A percentile compares a stretch with the other conserved stretches of the same genome.
Conservation (phyloP, 495 filamentous ascomycete species). For the Hypoxylon trugodes region DNA sequence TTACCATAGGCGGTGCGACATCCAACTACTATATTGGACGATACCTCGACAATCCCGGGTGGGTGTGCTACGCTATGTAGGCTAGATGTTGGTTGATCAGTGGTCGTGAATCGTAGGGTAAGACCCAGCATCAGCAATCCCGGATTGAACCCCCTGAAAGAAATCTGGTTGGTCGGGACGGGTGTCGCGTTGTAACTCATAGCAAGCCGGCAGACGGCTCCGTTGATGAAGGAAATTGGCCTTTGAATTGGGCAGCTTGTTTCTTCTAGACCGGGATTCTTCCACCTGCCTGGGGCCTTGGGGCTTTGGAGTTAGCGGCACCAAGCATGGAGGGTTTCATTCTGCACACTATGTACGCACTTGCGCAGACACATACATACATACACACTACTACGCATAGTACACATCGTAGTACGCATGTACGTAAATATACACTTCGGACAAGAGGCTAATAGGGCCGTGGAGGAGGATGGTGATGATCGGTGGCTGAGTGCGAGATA, state of each 20-base stretch:
- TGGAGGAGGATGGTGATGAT: constrained; percentile 27
- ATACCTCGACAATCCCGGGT: constrained; percentile 28
- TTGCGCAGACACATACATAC: neutral
- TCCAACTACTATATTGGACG: constrained; percentile 21
- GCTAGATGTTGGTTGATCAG: constrained; percentile 28
- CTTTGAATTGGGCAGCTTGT: constrained; percentile 21
- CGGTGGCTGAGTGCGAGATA: constrained; percentile 35
- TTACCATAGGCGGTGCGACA: constrained; percentile 20
- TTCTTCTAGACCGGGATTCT: constrained; percentile 32
- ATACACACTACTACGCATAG: neutral
- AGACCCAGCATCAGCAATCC: constrained; percentile 32
- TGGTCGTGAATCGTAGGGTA: constrained; percentile 29
- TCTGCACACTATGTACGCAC: constrained; percentile 30
- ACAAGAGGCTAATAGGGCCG: constrained; percentile 36
- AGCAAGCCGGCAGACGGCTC: constrained; percentile 32
- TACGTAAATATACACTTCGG: constrained; percentile 20
- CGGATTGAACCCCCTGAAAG: constrained; percentile 29
- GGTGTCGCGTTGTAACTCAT: constrained; percentile 34
- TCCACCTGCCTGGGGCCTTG: constrained; percentile 29
- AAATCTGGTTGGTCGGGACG: constrained; percentile 34
- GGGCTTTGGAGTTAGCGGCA: constrained; percentile 39
- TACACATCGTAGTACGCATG: too few relatives aligned
- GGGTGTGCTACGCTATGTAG: too few relatives aligned
- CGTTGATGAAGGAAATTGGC: constrained; percentile 37
- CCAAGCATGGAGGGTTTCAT: constrained; percentile 42